phyloP scores from a whole-genome alignment of 768 basidiomycete species.

The Chalciporus sphaerocephalus region DNA sequence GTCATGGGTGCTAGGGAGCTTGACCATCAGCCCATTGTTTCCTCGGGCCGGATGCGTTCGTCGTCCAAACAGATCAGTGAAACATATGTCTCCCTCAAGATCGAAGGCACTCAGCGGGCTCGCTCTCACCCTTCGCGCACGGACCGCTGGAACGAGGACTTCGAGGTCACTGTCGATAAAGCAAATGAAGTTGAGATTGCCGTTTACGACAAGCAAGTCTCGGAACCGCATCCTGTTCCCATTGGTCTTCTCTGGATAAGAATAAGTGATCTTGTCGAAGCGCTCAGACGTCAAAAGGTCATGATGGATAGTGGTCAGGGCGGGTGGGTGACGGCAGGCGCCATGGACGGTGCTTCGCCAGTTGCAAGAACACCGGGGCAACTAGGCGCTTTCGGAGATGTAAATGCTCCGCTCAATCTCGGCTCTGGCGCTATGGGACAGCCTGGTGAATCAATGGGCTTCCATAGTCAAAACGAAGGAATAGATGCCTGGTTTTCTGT shows the following conservation, averaged over 20 bases:
- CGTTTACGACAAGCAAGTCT: conserved; percentile 87
- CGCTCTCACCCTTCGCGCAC: conserved; percentile 89
- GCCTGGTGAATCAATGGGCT: conserved; percentile 26
- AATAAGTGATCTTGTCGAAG: conserved; percentile 91
- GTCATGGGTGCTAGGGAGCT: conserved; percentile 89
- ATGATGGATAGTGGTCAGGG: conserved; percentile 81
- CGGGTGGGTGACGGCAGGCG: conserved; percentile 94
- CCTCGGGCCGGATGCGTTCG: conserved; percentile 60
- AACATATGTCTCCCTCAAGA: conserved; percentile 90
- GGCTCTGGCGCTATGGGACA: conserved; percentile 29
- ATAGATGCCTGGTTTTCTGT: conserved; percentile 97
- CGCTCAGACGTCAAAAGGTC: conserved; percentile 87
- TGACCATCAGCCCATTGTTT: conserved; percentile 81
- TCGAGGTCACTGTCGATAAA: conserved; percentile 94
- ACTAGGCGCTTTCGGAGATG: conserved; percentile 44
- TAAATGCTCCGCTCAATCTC: conserved; percentile 38
- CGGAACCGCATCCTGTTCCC: conserved; percentile 75
- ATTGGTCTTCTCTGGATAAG: conserved; percentile 95
- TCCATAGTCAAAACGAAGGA: conserved; percentile 53
- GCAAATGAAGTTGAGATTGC: conserved; percentile 98
- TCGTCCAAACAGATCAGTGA: conserved; percentile 75
- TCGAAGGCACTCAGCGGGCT: conserved; percentile 91
- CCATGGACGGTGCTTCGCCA: conserved; percentile 65
- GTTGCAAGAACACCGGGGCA: conserved; percentile 47
- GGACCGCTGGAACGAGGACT: conserved; percentile 97